Conservation (phyloP, 2,329 filamentous ascomycete genomes). For the Pseudocercospora crystallina region DNA sequence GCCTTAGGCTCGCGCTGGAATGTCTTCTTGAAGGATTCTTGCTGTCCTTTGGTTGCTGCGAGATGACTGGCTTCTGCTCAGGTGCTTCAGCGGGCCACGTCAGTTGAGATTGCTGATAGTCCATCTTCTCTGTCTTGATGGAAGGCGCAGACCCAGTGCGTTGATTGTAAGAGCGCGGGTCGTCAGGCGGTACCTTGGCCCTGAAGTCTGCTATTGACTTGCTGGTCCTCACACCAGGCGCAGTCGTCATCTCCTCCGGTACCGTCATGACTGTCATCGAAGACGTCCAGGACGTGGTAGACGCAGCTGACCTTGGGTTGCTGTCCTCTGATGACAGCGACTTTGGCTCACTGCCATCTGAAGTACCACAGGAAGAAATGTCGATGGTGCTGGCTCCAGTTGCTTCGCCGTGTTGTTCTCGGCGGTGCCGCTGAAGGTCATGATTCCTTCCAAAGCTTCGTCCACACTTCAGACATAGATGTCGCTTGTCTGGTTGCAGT, state of each 20-base stretch:
- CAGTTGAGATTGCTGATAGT: too few species aligned
- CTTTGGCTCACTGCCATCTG: constrained; percentile 5
- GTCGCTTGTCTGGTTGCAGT: constrained; percentile 25
- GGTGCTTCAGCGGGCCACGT: constrained; percentile 1
- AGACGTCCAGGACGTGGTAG: constrained; percentile 1
- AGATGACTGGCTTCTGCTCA: constrained; percentile 6
- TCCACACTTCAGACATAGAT: constrained; percentile 24
- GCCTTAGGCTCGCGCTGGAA: constrained; percentile 8
- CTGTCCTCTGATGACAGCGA: constrained; percentile 9
- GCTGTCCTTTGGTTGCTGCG: constrained; percentile 1
- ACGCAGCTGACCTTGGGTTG: not conserved
- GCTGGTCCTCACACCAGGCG: constrained; percentile 8
- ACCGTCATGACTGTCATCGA: constrained; percentile 9
- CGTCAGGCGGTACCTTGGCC: constrained; percentile 5
- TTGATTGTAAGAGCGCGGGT: constrained; percentile 2
- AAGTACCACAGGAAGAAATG: constrained; percentile 4
- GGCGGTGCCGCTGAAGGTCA: constrained; percentile 28
- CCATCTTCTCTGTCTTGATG: constrained; percentile 7
- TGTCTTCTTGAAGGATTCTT: constrained; percentile 8
- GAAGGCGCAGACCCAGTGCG: constrained; percentile 4
- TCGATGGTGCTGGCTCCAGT: constrained; percentile 14
- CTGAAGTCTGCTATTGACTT: constrained; percentile 12
- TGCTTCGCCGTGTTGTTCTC: constrained; percentile 26
- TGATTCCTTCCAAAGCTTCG: constrained; percentile 28
- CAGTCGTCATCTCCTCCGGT: constrained; percentile 9